Conservation (phyloP, 2,329 filamentous ascomycete genomes). For the Hypoxylon sp. region DNA sequence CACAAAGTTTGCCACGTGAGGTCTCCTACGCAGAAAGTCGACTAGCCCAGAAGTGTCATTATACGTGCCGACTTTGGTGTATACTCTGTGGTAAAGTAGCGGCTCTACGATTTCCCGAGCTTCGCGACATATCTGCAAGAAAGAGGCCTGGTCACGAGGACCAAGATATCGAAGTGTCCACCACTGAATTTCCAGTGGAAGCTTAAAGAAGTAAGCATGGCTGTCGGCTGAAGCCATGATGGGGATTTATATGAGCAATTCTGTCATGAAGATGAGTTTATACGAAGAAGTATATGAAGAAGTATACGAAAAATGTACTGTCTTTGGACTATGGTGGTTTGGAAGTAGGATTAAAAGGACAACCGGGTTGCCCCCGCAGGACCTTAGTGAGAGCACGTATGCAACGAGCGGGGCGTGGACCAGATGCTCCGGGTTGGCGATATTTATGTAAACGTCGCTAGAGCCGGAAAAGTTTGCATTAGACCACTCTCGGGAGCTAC, state of each 20-base stretch:
- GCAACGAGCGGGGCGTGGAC: conserved; percentile 33
- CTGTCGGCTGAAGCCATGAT: conserved; percentile 20
- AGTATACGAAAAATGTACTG: conserved; percentile 12
- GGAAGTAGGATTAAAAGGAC: conserved; percentile 28
- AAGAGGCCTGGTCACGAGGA: conserved; percentile 28
- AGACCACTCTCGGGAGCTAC: conserved; percentile 30
- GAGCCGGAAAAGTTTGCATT: conserved; percentile 4
- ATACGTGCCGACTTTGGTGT: conserved; percentile 24
- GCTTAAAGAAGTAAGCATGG: conserved; percentile 24
- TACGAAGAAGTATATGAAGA: conserved; percentile 7
- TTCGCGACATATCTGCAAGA: conserved; percentile 27
- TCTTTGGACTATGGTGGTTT: conserved; percentile 10
- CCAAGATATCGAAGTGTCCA: conserved; percentile 37
- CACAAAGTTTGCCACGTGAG: conserved; percentile 29
- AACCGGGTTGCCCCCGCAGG: conserved; percentile 31
- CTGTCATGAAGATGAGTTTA: conserved; percentile 7
- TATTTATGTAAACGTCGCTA: conserved; percentile 18
- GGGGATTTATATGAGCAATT: neutral
- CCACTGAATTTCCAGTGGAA: conserved; percentile 40
- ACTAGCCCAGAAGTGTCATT: conserved; percentile 31
- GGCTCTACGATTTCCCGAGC: conserved; percentile 33
- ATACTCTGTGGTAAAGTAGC: conserved; percentile 32
- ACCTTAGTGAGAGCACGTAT: conserved; percentile 30
- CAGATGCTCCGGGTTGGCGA: conserved; percentile 32
- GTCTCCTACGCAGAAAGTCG: conserved; percentile 28